Conservation (phyloP, 345 rosid genomes). For the Hibiscus tridactylites region DNA sequence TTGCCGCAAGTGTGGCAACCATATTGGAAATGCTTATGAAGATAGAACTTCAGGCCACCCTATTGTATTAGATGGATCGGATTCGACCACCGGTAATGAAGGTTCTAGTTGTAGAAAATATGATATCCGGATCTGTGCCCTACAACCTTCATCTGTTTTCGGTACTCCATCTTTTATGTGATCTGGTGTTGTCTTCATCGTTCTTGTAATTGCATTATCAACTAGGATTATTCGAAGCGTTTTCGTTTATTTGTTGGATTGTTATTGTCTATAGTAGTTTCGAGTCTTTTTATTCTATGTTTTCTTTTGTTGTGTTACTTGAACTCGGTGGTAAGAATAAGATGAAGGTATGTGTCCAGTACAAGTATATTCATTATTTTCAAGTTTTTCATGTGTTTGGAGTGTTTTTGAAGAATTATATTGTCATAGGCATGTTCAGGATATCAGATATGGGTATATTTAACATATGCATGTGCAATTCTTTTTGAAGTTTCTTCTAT, state of each 20-base stretch:
- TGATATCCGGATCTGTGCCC: constrained; percentile 67
- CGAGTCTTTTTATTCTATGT: not conserved
- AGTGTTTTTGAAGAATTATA: too few species aligned
- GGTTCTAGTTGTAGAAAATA: constrained; percentile 39
- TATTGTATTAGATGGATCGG: constrained; percentile 38
- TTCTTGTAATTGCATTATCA: not conserved
- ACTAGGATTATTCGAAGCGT: not conserved
- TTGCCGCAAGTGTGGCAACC: constrained; percentile 79
- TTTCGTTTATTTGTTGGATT: constrained; percentile 3
- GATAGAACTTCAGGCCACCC: constrained; percentile 38
- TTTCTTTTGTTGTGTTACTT: not conserved
- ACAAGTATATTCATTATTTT: not conserved
- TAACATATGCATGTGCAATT: too few species aligned
- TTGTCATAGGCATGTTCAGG: too few species aligned
- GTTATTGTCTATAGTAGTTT: constrained; percentile 11
- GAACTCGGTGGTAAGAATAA: not conserved
- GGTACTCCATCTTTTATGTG: constrained; percentile 29
- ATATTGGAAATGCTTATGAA: constrained; percentile 59
- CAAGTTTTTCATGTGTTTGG: not conserved
- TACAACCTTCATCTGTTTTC: constrained; percentile 61
- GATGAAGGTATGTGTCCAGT: not conserved
- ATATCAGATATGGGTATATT: too few species aligned
- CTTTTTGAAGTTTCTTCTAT: too few species aligned
- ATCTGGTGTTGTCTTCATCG: constrained; percentile 3
- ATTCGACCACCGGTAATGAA: constrained; percentile 31